A percentile compares a stretch with the other conserved stretches of the same genome.
phyloP scores from a whole-genome alignment of 2,329 filamentous ascomycete genomes.

The Blastomyces emzantsi region DNA sequence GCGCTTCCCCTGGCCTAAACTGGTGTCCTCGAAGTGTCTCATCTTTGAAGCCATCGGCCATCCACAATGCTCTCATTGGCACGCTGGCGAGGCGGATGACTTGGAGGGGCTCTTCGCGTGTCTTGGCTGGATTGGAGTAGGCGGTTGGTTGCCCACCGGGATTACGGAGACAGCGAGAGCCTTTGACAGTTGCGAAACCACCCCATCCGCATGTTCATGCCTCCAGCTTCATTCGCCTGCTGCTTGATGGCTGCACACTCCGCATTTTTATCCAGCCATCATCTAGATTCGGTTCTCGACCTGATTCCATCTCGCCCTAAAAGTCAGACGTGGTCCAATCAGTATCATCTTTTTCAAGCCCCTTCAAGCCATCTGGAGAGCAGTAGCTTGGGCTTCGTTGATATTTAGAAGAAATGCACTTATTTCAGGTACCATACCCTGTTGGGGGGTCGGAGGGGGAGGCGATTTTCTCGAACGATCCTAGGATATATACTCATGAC shows the following conservation, averaged over 20 bases:
- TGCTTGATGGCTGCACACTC: background rate
- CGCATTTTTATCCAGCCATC: background rate
- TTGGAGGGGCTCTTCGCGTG: background rate
- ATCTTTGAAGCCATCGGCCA: slow-evolving; percentile 1
- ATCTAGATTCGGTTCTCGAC: slow-evolving; percentile 3
- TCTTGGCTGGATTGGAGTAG: slow-evolving; percentile 1
- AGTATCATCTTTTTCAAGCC: background rate
- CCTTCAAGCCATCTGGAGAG: slow-evolving; percentile 5
- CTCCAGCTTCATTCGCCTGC: background rate
- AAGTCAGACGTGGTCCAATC: slow-evolving; percentile 9
- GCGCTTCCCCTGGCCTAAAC: slow-evolving; percentile 7
- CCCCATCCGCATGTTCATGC: background rate
- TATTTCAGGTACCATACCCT: background rate
- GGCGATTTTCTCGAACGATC: background rate
- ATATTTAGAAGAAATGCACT: background rate
- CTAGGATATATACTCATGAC: slow-evolving; percentile 4
- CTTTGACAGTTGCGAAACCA: background rate
- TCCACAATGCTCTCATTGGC: slow-evolving; percentile 1
- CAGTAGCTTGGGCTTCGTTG: slow-evolving; percentile 1
- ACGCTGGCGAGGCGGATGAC: background rate
- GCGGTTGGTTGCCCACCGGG: background rate
- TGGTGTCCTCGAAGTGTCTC: slow-evolving; percentile 3
- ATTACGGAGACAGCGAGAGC: background rate
- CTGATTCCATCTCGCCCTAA: slow-evolving; percentile 1
- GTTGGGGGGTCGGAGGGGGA: background rate